Percentiles rank a stretch among this genome's conserved stretches.
These are phyloP conservation scores for Podila minutissima DNA, from an alignment of 192 early-diverging fungal species.

Conservation along the genomic window DNA sequence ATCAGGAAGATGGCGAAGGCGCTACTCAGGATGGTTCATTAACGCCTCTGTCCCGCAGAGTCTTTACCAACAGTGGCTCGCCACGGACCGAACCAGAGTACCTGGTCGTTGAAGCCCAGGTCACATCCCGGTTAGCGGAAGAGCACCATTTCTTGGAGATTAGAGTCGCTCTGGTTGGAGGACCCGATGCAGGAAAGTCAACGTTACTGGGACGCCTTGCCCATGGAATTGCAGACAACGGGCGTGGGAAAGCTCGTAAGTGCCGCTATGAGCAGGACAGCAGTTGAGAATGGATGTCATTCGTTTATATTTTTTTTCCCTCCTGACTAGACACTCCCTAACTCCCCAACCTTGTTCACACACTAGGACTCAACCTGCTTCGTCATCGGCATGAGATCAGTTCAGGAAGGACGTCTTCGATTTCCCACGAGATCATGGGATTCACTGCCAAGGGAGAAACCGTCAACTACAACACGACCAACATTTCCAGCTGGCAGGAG, in stretches of 20 bases:
- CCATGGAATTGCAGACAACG: constrained; percentile 87
- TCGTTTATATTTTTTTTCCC: background rate
- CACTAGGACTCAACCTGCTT: constrained; percentile 77
- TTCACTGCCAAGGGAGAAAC: constrained; percentile 75
- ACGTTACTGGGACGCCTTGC: constrained; percentile 86
- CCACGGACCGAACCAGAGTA: constrained; percentile 45
- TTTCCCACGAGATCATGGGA: constrained; percentile 87
- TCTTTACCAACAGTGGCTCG: constrained; percentile 27
- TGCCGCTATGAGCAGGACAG: background rate
- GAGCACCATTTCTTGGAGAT: constrained; percentile 80
- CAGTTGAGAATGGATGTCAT: no score
- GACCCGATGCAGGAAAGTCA: constrained; percentile 83
- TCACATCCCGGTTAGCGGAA: constrained; percentile 69
- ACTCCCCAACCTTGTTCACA: background rate
- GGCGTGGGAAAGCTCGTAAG: constrained; percentile 76
- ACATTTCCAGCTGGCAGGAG: constrained; percentile 80
- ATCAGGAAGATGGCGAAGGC: constrained; percentile 11
- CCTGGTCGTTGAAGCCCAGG: constrained; percentile 81
- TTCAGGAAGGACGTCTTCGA: constrained; percentile 90
- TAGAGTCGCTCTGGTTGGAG: constrained; percentile 86
- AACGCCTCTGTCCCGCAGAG: background rate
- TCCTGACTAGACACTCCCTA: no score
- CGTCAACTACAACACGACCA: constrained; percentile 79
- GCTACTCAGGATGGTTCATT: constrained; percentile 18
- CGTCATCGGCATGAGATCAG: constrained; percentile 94